Evolutionary conservation across 148 eudicot species (phyloP), one percentile per base, ranked within the genome.

Genomic region (Pharnaceum exiguum): DNA sequence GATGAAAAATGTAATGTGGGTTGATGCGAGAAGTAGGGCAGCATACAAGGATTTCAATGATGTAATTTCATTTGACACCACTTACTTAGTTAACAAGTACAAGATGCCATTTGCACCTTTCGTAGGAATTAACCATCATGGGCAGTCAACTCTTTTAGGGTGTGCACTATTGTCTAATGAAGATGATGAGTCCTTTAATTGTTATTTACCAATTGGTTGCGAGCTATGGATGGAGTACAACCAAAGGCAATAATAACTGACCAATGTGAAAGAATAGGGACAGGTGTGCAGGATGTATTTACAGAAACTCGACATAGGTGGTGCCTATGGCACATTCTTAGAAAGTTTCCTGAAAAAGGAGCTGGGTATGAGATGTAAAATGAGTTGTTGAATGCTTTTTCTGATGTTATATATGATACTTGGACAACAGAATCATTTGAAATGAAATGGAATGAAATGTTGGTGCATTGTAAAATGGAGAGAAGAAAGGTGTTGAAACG

Each of bases 21-120:
- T 50, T 4, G 54, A 26, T 50, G 54, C 17, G 2, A 50, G 35
- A 8, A 29, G 54, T 13, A 13, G 10, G 18, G 35, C 33, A 8
- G 33, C 32, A 0, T 50, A 50, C 18, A 27, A 50, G n/a, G 35
- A 26, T 2, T 50, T 1, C n/a, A 1, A 0, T 13, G 25, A 52
- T 52, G 57, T 52, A n/a, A 9, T 52, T 3, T n/a, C 18, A 16
- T 30, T 52, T 31, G 57, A 52, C 24, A 52, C 39, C 3, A 52
- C 40, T 7, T 52, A 52, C 17, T 16, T 52, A 26, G 17, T 29
- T 6, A 32, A 32, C 13, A 52, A 52, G 21, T 52, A 2, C 24
- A 30, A 31, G 6, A 52, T 52, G 26, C 24, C 57, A 6, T 32
- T 52, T 31, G 25, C 39, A n/a, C 40, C 39, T 0, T 30, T 52